phyloP scores from a whole-genome alignment of 345 rosid species.

The Jatropha curcas region DNA sequence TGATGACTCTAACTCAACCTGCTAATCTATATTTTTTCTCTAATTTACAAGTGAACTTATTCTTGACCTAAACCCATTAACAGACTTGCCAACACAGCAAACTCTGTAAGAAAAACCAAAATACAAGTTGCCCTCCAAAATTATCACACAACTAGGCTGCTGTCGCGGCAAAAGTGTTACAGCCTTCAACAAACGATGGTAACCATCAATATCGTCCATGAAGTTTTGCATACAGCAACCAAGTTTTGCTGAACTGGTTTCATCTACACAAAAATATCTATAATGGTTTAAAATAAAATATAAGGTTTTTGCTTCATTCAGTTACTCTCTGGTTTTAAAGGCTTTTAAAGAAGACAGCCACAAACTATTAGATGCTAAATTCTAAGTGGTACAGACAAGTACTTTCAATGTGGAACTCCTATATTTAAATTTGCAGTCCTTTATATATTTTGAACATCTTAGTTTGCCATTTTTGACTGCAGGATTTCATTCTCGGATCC shows the following conservation, averaged over 20 bases:
- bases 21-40: too few species aligned
- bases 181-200: neutral
- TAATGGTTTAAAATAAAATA: neutral
- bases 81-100: too few species aligned
- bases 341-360: neutral
- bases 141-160: too few species aligned
- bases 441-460: neutral
- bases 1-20: too few species aligned
- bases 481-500: constrained; percentile 97
- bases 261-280: neutral
- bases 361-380: neutral
- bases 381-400: neutral
- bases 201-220: neutral
- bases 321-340: neutral
- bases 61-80: too few species aligned
- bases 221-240: neutral
- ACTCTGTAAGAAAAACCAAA: too few species aligned
- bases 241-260: neutral
- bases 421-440: neutral
- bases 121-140: too few species aligned
- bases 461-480: constrained; percentile 25
- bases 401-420: neutral
- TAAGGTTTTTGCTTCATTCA: neutral
- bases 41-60: too few species aligned
- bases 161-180: too few species aligned